Conservation (phyloP, 1,139 yeast genomes). For the Candida glucosophila region DNA sequence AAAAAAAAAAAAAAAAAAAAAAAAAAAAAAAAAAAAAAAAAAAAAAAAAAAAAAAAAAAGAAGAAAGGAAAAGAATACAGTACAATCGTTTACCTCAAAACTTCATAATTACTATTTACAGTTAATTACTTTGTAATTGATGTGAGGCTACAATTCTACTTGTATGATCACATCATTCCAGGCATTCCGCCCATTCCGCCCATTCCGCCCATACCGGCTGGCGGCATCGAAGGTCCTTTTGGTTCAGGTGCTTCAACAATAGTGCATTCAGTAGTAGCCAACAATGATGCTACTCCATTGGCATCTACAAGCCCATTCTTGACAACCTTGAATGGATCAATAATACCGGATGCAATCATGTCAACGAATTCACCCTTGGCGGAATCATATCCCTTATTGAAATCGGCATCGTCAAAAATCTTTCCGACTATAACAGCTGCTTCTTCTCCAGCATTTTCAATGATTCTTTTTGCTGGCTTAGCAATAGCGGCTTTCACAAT, state of each 20-base stretch:
- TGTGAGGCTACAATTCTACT: not conserved
- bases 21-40: too few species aligned
- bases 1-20: too few species aligned
- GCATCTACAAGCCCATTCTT: slow-evolving; percentile 97
- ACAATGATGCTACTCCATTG: slow-evolving; percentile 93
- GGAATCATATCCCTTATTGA: slow-evolving; percentile 91
- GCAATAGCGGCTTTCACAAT: slow-evolving; percentile 93
- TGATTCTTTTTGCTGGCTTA: slow-evolving; percentile 94
- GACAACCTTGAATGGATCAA: slow-evolving; percentile 98
- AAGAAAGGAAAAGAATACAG: too few species aligned
- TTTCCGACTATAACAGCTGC: slow-evolving; percentile 97
- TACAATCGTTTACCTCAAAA: not conserved
- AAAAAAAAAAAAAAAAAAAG: too few species aligned
- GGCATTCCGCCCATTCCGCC: slow-evolving; percentile 35
- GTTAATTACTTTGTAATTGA: not conserved
- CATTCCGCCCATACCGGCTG: slow-evolving; percentile 52
- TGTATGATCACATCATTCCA: slow-evolving; percentile 8
- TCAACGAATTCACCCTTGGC: slow-evolving; percentile 91
- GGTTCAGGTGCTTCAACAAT: slow-evolving; percentile 97
- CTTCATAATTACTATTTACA: slow-evolving; percentile 1
- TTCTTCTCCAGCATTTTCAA: slow-evolving; percentile 98
- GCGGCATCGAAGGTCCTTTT: slow-evolving; percentile 55
- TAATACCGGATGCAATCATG: slow-evolving; percentile 96
- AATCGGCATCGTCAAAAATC: slow-evolving; percentile 78
- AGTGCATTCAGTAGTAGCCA: slow-evolving; percentile 98